phyloP scores from a whole-genome alignment of 768 basidiomycete genomes.

The Cyathus striatus region DNA sequence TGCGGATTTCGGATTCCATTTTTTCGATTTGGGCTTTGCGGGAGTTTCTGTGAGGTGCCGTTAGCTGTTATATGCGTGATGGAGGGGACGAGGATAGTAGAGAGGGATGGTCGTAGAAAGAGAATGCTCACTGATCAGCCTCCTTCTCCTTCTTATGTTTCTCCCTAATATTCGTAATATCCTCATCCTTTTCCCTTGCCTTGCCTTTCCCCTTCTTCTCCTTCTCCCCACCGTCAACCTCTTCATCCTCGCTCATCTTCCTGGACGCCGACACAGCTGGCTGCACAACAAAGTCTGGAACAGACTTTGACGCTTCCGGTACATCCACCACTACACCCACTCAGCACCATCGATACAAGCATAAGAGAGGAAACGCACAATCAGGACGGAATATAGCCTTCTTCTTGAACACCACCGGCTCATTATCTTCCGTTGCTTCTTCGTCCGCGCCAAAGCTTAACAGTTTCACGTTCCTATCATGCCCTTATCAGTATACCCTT shows the following conservation, averaged over 20 bases:
- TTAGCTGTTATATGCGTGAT: no score
- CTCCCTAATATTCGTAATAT: conserved; percentile 70
- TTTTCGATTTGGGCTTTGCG: conserved; percentile 77
- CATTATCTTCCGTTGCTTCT: conserved; percentile 57
- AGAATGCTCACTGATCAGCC: conserved; percentile 45
- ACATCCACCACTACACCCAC: conserved; percentile 34
- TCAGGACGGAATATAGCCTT: conserved; percentile 83
- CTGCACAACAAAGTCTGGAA: conserved; percentile 37
- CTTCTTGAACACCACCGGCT: conserved; percentile 56
- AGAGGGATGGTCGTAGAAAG: not conserved
- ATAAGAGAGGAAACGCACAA: conserved; percentile 41
- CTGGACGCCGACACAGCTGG: conserved; percentile 15
- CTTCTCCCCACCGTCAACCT: conserved; percentile 9
- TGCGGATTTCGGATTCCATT: conserved; percentile 87
- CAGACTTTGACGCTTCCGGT: conserved; percentile 16
- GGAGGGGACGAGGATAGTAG: not conserved
- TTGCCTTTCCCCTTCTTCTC: conserved; percentile 12
- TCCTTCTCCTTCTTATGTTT: conserved; percentile 70
- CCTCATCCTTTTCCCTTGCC: conserved; percentile 29
- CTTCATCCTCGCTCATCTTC: conserved; percentile 2
- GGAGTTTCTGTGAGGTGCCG: conserved; percentile 34
- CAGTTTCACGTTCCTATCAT: conserved; percentile 75
- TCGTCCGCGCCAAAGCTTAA: conserved; percentile 84
- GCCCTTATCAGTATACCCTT: not conserved
- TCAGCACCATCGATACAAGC: no score